phyloP scores from a whole-genome alignment of 352 stramenopile genomes.

The Pythium monospermum region DNA sequence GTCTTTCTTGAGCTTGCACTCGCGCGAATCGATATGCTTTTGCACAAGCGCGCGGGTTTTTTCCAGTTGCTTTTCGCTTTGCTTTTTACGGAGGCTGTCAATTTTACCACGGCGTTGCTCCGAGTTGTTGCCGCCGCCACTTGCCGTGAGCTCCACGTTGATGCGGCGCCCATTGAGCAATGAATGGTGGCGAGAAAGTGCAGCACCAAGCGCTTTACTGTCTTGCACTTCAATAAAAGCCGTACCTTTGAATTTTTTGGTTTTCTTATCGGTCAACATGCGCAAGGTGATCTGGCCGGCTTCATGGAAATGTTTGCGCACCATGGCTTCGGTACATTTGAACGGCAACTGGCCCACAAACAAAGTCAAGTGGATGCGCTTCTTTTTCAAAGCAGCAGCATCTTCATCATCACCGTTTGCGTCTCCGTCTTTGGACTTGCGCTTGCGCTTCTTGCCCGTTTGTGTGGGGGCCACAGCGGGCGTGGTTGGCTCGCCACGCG shows the following conservation, averaged over 20 bases:
- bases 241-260: constrained; percentile 76
- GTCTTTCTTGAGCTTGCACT: constrained; percentile 67
- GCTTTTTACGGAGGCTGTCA: constrained; percentile 67
- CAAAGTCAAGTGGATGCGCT: constrained; percentile 83
- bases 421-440: constrained; percentile 16
- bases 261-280: constrained; percentile 84
- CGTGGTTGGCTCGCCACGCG: constrained; percentile 27
- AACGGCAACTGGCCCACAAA: constrained; percentile 82
- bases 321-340: constrained; percentile 55
- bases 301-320: constrained; percentile 70
- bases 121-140: constrained; percentile 79
- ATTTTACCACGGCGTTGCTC: constrained; percentile 68
- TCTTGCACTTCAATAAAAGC: constrained; percentile 85
- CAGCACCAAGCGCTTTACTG: constrained; percentile 73
- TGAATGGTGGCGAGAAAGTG: constrained; percentile 75
- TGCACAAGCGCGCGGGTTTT: constrained; percentile 78
- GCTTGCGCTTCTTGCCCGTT: constrained; percentile 49
- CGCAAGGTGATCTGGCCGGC: constrained; percentile 71
- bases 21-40: constrained; percentile 68
- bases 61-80: constrained; percentile 78
- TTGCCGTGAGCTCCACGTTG: constrained; percentile 84
- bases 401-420: constrained; percentile 20
- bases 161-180: constrained; percentile 76
- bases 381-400: constrained; percentile 35
- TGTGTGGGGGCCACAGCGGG: constrained; percentile 21